A percentile compares a stretch with the other conserved stretches of the same genome.
Conservation (phyloP, 345 rosid genomes). For the Salix viminalis region DNA sequence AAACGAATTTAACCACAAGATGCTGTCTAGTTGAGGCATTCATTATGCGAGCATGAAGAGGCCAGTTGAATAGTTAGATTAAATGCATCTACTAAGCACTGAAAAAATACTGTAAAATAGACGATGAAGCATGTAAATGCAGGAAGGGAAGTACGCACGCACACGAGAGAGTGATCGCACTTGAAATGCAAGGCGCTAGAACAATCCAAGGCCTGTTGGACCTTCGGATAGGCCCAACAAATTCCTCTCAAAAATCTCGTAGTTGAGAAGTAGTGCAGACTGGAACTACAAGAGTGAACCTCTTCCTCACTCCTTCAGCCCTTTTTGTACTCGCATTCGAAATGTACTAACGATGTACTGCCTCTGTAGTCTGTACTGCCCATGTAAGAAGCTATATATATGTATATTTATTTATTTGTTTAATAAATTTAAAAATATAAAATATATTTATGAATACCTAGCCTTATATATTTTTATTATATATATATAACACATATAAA, state of each 20-base stretch:
- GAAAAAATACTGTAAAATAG: not conserved
- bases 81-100: not conserved
- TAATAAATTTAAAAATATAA: too few relatives aligned
- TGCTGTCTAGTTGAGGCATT: not conserved
- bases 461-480: too few relatives aligned
- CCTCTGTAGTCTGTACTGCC: not conserved
- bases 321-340: not conserved
- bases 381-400: too few relatives aligned
- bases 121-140: not conserved
- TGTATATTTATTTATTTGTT: too few relatives aligned
- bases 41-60: not conserved
- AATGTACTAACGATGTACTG: not conserved
- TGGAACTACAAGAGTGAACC: not conserved
- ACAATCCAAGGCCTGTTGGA: not conserved
- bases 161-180: not conserved
- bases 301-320: not conserved
- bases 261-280: not conserved
- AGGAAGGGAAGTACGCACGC: not conserved
- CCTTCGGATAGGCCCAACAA: not conserved
- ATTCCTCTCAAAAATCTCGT: not conserved
- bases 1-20: not conserved
- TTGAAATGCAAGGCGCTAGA: not conserved
- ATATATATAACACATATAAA: too few relatives aligned
- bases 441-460: too few relatives aligned
- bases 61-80: not conserved